Evolutionary conservation across 2,329 filamentous ascomycete species (phyloP), one percentile per base, ranked within the genome.

Genomic region (Epichloe coenophiala): DNA sequence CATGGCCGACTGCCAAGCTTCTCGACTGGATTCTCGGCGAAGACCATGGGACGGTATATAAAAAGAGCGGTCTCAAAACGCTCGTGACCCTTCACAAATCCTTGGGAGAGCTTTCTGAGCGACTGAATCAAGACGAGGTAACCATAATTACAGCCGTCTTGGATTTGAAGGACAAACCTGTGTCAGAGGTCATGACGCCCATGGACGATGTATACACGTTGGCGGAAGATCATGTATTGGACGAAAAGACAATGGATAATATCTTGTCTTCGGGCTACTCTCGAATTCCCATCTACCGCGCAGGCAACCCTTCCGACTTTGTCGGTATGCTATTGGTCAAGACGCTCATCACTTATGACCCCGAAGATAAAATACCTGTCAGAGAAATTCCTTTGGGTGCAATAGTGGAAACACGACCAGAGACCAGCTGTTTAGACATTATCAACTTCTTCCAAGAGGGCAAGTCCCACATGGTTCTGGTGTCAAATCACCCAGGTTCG

Each of bases 381-480:
- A 79, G 84, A 54, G 91, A 97, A 54, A 96, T 98, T 63, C 83
- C 89, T 7, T 75, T 98, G 47, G 93, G 93, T 13, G 96, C 93
- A 0, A 79, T 98, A 6, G 93, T 94, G 1, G 93, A 98, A 67
- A 98, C 93, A 0, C 81, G 88, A 9, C 88, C 93, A 0, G 88
- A 96, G 63, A 98, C 93, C 0, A 96, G 90, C 70, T 98, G 93
- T 65, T 71, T 98, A 51, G 93, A 98, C 65, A 97, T 98, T 61
- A 88, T 98, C 70, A 98, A 98, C 71, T 98, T 96, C 68, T 98
- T 98, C 72, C 93, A 98, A 67, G 93, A 98, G 72, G 93, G 93
- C 60, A 98, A 98, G 66, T 95, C 90, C 1, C 93, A 98, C 67
- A 95, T 98, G 90, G 91, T 97, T 0, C 74, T 98, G 31, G 93